Percentiles rank a stretch among this genome's conserved stretches.
Conservation (phyloP, 2,329 filamentous ascomycete species). For the Sclerotinia sclerotiorum region DNA sequence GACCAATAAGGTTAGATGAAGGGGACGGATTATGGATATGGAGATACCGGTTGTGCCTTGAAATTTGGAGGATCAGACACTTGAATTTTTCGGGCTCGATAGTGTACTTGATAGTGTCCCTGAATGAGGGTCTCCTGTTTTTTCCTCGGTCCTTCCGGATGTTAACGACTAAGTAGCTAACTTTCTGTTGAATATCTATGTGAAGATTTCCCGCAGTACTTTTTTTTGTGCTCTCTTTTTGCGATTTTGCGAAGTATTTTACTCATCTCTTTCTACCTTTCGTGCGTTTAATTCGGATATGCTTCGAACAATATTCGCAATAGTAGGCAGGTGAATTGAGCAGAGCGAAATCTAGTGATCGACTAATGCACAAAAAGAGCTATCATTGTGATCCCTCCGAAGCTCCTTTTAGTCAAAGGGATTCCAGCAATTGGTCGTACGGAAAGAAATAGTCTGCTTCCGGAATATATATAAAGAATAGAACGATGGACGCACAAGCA, state of each 20-base stretch:
- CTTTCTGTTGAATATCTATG: slow-evolving; percentile 7
- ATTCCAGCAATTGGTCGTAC: not conserved
- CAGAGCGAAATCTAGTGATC: slow-evolving; percentile 8
- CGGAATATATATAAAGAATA: not conserved
- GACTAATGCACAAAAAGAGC: slow-evolving; percentile 7
- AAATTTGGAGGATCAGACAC: slow-evolving; percentile 15
- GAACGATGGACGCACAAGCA: slow-evolving; percentile 17
- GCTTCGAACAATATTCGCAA: slow-evolving; percentile 2
- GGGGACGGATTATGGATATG: not conserved
- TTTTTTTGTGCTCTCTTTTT: slow-evolving; percentile 8
- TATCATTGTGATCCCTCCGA: not conserved
- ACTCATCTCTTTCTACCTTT: not conserved
- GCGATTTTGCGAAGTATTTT: slow-evolving; percentile 1
- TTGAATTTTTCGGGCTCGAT: not conserved
- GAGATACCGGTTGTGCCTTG: slow-evolving; percentile 8
- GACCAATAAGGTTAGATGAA: not conserved
- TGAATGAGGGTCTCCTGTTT: slow-evolving; percentile 6
- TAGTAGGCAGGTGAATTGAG: slow-evolving; percentile 7
- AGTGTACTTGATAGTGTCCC: not conserved
- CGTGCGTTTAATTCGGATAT: slow-evolving; percentile 3
- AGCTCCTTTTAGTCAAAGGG: not conserved
- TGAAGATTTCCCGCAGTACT: not conserved
- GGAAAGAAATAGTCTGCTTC: not conserved
- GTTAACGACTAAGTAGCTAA: not conserved
- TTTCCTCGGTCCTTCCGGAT: slow-evolving; percentile 1